These are phyloP conservation scores for Candida tallmaniae DNA, from an alignment of 805 yeast genomes.

Conservation along the genomic window DNA sequence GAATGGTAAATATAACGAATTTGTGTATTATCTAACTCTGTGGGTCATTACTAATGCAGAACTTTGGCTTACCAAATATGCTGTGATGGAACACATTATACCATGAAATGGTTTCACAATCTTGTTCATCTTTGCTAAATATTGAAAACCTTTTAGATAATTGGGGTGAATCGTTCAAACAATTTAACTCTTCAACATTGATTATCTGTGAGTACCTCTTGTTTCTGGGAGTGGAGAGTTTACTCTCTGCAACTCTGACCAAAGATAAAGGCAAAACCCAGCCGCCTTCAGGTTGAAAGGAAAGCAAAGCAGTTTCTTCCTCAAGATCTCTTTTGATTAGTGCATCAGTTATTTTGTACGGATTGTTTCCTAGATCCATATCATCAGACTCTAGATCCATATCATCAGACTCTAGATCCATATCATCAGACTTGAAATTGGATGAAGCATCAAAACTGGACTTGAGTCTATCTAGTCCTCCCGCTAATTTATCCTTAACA, in stretches of 20 bases:
- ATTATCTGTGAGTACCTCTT: slow-evolving; percentile 16
- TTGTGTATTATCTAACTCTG: too few species aligned
- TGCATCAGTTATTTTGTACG: slow-evolving; percentile 2
- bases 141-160: slow-evolving; percentile 11
- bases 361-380: neutral
- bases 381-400: neutral
- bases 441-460: slow-evolving; percentile 1
- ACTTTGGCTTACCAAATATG: slow-evolving; percentile 44
- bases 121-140: slow-evolving; percentile 18
- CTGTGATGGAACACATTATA: slow-evolving; percentile 46
- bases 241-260: slow-evolving; percentile 12
- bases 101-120: slow-evolving; percentile 51
- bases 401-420: slow-evolving; percentile 3
- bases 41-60: slow-evolving; percentile 20
- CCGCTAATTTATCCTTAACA: slow-evolving; percentile 2
- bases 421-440: slow-evolving; percentile 2
- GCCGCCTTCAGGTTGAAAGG: slow-evolving; percentile 8
- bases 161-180: too few species aligned
- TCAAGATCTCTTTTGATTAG: slow-evolving; percentile 7
- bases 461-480: slow-evolving; percentile 4
- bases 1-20: slow-evolving; percentile 2
- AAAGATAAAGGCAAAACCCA: slow-evolving; percentile 18
- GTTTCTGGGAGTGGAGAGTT: slow-evolving; percentile 14
- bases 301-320: neutral
- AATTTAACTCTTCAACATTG: too few species aligned